phyloP scores from a whole-genome alignment of 176 grass and related monocot species.

The Avena insularis region DNA sequence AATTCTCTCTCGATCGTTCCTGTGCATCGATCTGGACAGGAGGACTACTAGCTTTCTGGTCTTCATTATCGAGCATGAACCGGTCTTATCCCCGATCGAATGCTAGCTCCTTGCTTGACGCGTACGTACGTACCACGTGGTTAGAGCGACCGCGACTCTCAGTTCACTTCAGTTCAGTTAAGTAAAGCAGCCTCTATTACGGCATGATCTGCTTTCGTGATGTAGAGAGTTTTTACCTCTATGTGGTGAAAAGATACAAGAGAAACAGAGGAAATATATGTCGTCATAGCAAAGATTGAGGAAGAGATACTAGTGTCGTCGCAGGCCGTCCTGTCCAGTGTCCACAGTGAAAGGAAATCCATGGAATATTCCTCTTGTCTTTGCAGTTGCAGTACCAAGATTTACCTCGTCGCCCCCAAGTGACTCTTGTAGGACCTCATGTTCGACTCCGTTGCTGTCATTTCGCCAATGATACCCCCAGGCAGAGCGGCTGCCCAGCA shows the following conservation, averaged over 20 bases:
- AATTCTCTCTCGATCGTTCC: background rate
- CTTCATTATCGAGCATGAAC: conserved; percentile 11
- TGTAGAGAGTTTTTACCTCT: background rate
- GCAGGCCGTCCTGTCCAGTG: conserved; percentile 28
- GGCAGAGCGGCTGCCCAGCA: conserved; percentile 38
- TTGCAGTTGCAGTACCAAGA: conserved; percentile 15
- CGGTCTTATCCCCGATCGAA: background rate
- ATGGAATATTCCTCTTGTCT: conserved; percentile 48
- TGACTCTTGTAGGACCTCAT: conserved; percentile 23
- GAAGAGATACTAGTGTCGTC: conserved; percentile 14
- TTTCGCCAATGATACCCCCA: conserved; percentile 16
- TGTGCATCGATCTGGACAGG: background rate
- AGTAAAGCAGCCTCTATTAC: background rate
- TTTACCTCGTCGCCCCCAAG: conserved; percentile 38
- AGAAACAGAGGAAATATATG: background rate
- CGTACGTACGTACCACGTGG: background rate
- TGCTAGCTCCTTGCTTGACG: conserved; percentile 16
- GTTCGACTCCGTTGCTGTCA: conserved; percentile 37
- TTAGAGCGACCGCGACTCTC: background rate
- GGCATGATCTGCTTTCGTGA: background rate
- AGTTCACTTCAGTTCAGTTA: background rate
- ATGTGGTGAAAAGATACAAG: background rate
- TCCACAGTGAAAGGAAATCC: conserved; percentile 38
- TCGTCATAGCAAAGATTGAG: background rate
- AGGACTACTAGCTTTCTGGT: background rate